Evolutionary conservation across 176 grass and related monocot genomes (phyloP), one percentile per base, ranked within the genome.

Genomic region (Bolboschoenus planiculmis): DNA sequence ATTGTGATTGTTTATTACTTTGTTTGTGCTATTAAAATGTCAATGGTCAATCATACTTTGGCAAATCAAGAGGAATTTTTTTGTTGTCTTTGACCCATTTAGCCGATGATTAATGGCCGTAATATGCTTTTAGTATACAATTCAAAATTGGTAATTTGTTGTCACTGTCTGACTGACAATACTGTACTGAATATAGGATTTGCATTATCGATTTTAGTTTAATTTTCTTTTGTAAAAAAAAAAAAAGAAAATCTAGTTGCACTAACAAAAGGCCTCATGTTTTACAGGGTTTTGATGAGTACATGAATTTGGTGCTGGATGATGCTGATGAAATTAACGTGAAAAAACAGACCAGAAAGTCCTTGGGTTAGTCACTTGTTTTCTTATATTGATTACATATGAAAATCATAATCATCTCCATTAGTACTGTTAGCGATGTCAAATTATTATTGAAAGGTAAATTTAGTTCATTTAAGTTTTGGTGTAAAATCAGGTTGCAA

Each of bases 271-370:
- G 51, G 27, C 48, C 36, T 80, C 23, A 48, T 80, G 5, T 80
- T 58, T 59, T 80, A 65, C 78, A 99, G 96, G 97, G 93, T 16
- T 99, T 99, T 81, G 93, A 99, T 44, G 97, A 99, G 86, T 99
- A 99, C 88, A 99, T 99, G 97, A 99, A 99, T 79, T 85, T 99
- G 85, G 97, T 99, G 59, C 93, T 99, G 0, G 97, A 99, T 51
- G 96, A 99, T 77, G 96, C 92, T 20, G 96, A 99, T 79, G 92
- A 97, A 89, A 83, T 94, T 63, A 92, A 97, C 37, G 48, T 97
- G 56, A 97, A 94, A 84, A 98, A 98, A 58, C 87, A 93, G 60
- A 93, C 89, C 33, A 96, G 84, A 84, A 99, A 99, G 83, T 36
- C 87, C 24, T 83, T 99, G 85, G 96, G 87, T 95, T 47, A 87